Conservation (phyloP, 257 asterid genomes). For the Solanum habrochaites region DNA sequence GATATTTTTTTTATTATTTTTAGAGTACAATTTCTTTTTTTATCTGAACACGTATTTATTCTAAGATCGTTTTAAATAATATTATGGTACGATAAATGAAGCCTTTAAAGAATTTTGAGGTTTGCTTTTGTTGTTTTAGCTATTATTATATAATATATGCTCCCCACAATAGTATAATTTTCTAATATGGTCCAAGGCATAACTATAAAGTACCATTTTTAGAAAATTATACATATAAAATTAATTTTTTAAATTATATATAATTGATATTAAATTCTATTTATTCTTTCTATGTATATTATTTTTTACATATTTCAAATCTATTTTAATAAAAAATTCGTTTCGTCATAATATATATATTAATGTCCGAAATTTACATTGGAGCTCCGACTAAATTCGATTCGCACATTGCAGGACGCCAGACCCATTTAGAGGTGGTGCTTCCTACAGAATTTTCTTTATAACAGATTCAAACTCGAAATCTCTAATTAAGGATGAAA, state of each 20-base stretch:
- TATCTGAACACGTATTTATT: background rate
- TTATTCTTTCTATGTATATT: background rate
- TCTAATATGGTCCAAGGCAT: background rate
- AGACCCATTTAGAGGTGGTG: fast-evolving
- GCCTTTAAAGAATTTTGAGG: background rate
- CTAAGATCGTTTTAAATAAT: background rate
- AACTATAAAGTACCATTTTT: background rate
- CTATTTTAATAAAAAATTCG: background rate
- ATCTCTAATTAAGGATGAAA: fast-evolving
- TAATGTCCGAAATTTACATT: fast-evolving
- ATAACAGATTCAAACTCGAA: fast-evolving
- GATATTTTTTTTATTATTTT: too few species aligned
- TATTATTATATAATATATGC: background rate
- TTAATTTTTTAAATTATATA: too few species aligned
- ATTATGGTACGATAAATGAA: too few species aligned
- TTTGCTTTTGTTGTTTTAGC: background rate
- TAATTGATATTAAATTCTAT: too few species aligned
- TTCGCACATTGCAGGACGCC: fast-evolving
- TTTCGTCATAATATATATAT: background rate
- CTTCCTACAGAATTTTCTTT: too few species aligned
- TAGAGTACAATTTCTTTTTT: too few species aligned
- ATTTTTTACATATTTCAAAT: background rate
- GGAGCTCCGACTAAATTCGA: fast-evolving
- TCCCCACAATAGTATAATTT: background rate
- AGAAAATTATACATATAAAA: too few species aligned